Evolutionary conservation across 2,329 filamentous ascomycete genomes (phyloP).

Genomic region (Arthrobotrys conoides): DNA sequence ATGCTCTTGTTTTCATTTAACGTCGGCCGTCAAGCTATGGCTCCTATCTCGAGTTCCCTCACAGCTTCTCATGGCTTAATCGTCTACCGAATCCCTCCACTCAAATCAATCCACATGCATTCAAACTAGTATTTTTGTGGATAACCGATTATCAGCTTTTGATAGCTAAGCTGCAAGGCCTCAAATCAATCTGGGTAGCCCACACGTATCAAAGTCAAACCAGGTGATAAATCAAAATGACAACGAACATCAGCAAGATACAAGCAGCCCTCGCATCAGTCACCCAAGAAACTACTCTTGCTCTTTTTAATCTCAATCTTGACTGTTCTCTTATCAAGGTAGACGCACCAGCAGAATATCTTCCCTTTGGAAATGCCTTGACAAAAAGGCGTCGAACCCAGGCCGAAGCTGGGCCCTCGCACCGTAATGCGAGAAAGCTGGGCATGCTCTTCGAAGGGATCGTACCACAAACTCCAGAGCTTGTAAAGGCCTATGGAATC

Average conservation of each 20-base stretch:
- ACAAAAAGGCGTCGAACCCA: constrained; percentile 30
- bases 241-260: constrained; percentile 23
- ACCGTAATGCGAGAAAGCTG: constrained; percentile 45
- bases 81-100: not conserved
- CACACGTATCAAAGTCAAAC: no score
- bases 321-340: constrained; percentile 56
- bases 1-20: not conserved
- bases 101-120: no score
- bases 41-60: not conserved
- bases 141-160: no score
- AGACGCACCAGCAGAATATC: constrained; percentile 41
- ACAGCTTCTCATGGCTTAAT: not conserved
- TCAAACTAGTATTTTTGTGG: no score
- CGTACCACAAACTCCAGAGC: constrained; percentile 42
- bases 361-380: constrained; percentile 40
- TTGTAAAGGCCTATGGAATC: constrained; percentile 53
- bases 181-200: no score
- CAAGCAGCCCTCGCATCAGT: not conserved
- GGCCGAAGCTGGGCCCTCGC: constrained; percentile 39
- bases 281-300: constrained; percentile 38
- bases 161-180: no score
- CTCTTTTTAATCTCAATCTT: constrained; percentile 52
- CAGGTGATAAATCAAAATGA: not conserved
- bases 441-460: constrained; percentile 44
- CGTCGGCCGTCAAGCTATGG: not conserved